Evolutionary conservation across 306 rosid species (phyloP).

Genomic region (Corylus avellana): DNA sequence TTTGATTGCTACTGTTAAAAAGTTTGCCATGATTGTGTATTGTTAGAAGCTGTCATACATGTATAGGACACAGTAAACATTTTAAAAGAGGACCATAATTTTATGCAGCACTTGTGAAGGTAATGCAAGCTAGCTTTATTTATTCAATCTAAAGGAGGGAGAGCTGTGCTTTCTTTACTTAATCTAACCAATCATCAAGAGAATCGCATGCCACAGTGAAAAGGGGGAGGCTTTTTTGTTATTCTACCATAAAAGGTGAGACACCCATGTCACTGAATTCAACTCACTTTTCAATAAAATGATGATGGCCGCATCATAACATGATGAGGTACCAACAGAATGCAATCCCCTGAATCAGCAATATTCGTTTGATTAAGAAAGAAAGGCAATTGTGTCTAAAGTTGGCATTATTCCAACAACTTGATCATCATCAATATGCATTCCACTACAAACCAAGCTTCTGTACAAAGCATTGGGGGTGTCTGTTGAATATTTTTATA

Average conservation of each 20-base stretch:
- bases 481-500: neutral
- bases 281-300: conserved; percentile 11
- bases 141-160: conserved; percentile 1
- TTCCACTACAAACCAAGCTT: neutral
- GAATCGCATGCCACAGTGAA: conserved; percentile 47
- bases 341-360: neutral
- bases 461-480: neutral
- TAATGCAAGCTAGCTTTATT: neutral
- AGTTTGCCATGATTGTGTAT: conserved; percentile 35
- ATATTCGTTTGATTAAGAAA: neutral
- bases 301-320: conserved; percentile 16
- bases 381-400: neutral
- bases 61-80: conserved; percentile 6
- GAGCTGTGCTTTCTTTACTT: neutral
- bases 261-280: conserved; percentile 1
- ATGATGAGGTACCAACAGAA: conserved; percentile 5
- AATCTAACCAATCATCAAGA: conserved; percentile 28
- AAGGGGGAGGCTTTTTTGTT: conserved; percentile 5
- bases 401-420: neutral
- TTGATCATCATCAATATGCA: neutral
- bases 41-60: conserved; percentile 30
- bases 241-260: conserved; percentile 21
- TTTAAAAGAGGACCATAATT: conserved; percentile 15
- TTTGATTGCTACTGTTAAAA: conserved; percentile 33
- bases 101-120: conserved; percentile 10